Conservation (phyloP, 2,329 filamentous ascomycete genomes). For the Botrytis fabae region DNA sequence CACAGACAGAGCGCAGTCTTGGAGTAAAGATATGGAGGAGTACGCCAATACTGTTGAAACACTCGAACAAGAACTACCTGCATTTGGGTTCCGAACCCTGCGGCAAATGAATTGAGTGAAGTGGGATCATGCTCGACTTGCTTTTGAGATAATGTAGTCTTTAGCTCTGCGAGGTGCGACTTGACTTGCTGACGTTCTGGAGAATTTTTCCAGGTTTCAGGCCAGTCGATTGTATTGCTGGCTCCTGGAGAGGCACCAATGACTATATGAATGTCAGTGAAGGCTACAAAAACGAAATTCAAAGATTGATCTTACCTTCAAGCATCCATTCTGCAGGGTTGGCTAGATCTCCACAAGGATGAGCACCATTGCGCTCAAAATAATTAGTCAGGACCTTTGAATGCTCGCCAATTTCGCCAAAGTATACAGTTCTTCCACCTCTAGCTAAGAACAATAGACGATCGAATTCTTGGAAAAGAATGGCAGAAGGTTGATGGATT, state of each 20-base stretch:
- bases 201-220: slow-evolving; percentile 58
- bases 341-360: slow-evolving; percentile 62
- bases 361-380: slow-evolving; percentile 72
- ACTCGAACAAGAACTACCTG: slow-evolving; percentile 55
- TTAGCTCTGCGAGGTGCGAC: slow-evolving; percentile 55
- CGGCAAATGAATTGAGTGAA: slow-evolving; percentile 58
- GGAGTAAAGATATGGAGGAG: slow-evolving; percentile 56
- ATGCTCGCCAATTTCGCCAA: slow-evolving; percentile 74
- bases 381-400: slow-evolving; percentile 68
- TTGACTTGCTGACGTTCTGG: slow-evolving; percentile 45
- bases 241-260: slow-evolving; percentile 65
- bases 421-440: slow-evolving; percentile 78
- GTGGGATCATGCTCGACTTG: slow-evolving; percentile 33
- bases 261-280: slow-evolving; percentile 34
- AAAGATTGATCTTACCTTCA: slow-evolving; percentile 42
- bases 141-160: slow-evolving; percentile 45
- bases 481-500: slow-evolving; percentile 94
- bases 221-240: slow-evolving; percentile 63
- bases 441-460: slow-evolving; percentile 74
- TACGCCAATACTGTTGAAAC: slow-evolving; percentile 67
- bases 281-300: background rate
- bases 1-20: slow-evolving; percentile 37
- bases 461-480: slow-evolving; percentile 91
- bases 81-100: slow-evolving; percentile 59
- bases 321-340: slow-evolving; percentile 86